Evolutionary conservation across 768 basidiomycete genomes (phyloP).

Genomic region (Tulasnella sp.): DNA sequence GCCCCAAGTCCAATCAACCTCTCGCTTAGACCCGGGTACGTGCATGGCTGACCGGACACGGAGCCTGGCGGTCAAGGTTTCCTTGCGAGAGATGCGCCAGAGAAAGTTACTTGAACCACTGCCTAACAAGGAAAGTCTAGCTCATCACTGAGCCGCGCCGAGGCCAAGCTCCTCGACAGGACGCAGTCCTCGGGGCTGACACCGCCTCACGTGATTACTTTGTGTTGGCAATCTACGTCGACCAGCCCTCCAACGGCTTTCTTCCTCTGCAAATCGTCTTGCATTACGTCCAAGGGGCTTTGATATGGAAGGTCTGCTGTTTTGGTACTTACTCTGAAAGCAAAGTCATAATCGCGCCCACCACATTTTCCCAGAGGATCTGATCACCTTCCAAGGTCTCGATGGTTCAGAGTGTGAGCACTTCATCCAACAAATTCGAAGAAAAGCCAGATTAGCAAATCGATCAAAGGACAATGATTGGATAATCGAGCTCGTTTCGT

Average conservation of each 20-base stretch:
- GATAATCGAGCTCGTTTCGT: conserved; percentile 18
- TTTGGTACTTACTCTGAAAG: background rate
- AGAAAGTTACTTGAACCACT: too few relatives aligned
- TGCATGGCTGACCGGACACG: too few relatives aligned
- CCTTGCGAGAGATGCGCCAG: too few relatives aligned
- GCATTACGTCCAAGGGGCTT: background rate
- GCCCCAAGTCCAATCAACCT: too few relatives aligned
- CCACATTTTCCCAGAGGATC: background rate
- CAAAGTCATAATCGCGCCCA: background rate
- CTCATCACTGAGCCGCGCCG: too few relatives aligned
- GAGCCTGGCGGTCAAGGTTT: too few relatives aligned
- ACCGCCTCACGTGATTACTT: background rate
- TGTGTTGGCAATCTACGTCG: background rate
- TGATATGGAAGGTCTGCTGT: background rate
- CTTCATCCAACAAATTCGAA: conserved; percentile 15
- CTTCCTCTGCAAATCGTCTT: background rate
- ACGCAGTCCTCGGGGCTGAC: too few relatives aligned
- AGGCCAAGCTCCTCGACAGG: too few relatives aligned
- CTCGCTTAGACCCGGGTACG: too few relatives aligned
- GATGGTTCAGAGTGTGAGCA: conserved; percentile 5
- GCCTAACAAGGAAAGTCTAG: too few relatives aligned
- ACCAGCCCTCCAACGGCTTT: background rate
- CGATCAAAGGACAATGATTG: conserved; percentile 9
- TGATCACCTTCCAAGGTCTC: conserved; percentile 13
- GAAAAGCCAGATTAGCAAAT: background rate